phyloP scores from a whole-genome alignment of 2,329 filamentous ascomycete genomes.

The Cryphonectria parasitica region DNA sequence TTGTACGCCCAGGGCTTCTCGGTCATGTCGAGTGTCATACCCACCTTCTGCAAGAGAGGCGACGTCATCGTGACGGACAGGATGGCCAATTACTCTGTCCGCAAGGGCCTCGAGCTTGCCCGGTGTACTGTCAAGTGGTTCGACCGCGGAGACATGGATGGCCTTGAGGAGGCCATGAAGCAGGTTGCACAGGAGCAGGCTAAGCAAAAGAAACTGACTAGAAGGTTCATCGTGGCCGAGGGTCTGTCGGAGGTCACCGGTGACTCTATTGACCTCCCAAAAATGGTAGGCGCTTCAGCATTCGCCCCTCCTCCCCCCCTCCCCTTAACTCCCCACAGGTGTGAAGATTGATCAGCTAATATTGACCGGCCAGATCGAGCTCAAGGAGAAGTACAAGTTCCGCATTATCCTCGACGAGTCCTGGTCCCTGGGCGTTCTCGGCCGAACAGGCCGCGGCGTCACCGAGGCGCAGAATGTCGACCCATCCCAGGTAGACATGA shows the following conservation, averaged over 20 bases:
- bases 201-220: conserved; percentile 81
- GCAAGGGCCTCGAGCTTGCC: conserved; percentile 91
- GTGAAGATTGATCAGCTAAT: neutral
- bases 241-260: conserved; percentile 90
- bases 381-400: conserved; percentile 97
- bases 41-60: conserved; percentile 93
- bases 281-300: conserved; percentile 63
- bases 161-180: conserved; percentile 82
- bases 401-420: conserved; percentile 96
- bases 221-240: conserved; percentile 95
- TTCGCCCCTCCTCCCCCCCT: neutral
- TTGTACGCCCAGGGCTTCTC: conserved; percentile 96
- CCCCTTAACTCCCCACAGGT: neutral
- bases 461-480: conserved; percentile 98
- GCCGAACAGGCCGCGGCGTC: conserved; percentile 85
- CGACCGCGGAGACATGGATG: conserved; percentile 94
- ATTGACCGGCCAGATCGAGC: conserved; percentile 66
- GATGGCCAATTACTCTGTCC: conserved; percentile 89
- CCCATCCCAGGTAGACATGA: conserved; percentile 92
- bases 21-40: conserved; percentile 95
- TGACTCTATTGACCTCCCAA: conserved; percentile 82
- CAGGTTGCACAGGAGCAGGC: conserved; percentile 87
- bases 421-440: conserved; percentile 94
- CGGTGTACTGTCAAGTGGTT: conserved; percentile 92
- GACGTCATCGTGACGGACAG: conserved; percentile 97